Base-by-base conservation (phyloP, 805 yeast species). In the Starmerella sp. region DNA sequence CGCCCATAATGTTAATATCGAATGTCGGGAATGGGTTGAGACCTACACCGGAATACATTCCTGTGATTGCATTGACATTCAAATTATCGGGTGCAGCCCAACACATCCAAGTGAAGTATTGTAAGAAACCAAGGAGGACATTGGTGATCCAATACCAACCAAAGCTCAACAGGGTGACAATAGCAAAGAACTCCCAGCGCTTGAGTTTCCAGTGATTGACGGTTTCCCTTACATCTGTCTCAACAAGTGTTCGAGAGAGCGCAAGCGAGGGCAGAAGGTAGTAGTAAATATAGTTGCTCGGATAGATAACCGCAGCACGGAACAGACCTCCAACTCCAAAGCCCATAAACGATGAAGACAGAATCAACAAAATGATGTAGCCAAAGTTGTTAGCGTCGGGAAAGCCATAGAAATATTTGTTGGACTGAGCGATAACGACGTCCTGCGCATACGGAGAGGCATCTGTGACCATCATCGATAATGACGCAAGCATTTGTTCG, bases 91-190 rank as follows among this genome's bases (percentile, higher is more conserved):
- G 77, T 47, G 51, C 80, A 79, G 54, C 54, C 84, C 84, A 80
- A 5, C 77, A 71, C 62, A 77, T 71, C 84, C 84, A 80, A 60
- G 73, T 77, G 67, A 84, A 83, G 62, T 76, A 75, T 0, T 81
- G 74, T 53, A 83, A 72, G 2, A 81, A 86, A n/a, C 72, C 71
- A 70, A 81, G 81, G 28, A 84, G 70, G 64, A 73, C 82, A 52
- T 81, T 83, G 3, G 89, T 87, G 60, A 83, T 68, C 81, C 84
- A 82, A 63, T 77, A 79, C 75, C 81, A 82, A 13, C 73, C 58
- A 61, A 81, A 80, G 15, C 74, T 65, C 17, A 67, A 64, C n/a
- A 60, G 47, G 49, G 78, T 71, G 3, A 72, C 72, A 41, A 69
- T 53, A 36, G 71, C 57, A 67, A 82, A 81, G 60, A 79, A 76